Base-by-base conservation (phyloP, 2,329 filamentous ascomycete genomes). In the Colletotrichum spinosum region DNA sequence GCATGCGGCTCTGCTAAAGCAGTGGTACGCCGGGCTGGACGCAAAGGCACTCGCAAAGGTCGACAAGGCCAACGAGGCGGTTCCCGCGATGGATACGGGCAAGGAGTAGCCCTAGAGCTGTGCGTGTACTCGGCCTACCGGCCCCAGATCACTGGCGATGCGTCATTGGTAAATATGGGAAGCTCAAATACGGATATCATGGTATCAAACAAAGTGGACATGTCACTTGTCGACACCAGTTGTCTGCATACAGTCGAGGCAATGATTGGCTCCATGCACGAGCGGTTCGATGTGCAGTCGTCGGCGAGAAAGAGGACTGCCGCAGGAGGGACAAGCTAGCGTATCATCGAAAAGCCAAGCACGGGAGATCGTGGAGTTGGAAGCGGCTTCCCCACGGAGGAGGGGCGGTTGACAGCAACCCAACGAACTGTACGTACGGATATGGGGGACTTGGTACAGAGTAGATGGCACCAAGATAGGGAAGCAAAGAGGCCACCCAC, bases 1-100 rank as follows among this genome's bases (percentile, higher is more conserved):
- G 35, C 84, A 87, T 69, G 81, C 85, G 58, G 72, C 72, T 50
- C 77, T 79, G 57, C 74, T 90, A 68, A 79, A 79, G 68, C 77
- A 77, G 51, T 87, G 84, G 81, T 86, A 82, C 73, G 71, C 71
- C 34, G 71, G 79, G 49, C 73, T 89, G 55, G 86, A 86, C 68
- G 78, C 75, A 4, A 79, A 75, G 67, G 76, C 82, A 2, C 76
- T 76, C 71, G 78, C 71, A 4, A 86, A 82, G 75, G 73, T 89
- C 62, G 79, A 81, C 48, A 81, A 77, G 72, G 85, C 83, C 37
- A 85, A 81, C 51, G 71, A 75, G 67, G 79, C 77, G 71, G 71
- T 75, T 10, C 66, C 76, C 6, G 44, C 55, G 11, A 25, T 12
- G 48, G 67, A 70, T 12, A 68, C 71, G 10, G 69, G 70, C 25